Percentiles rank a stretch among this genome's conserved stretches.
These are phyloP conservation scores for Chrysanthemum seticuspe DNA, from an alignment of 129 eudicot species.

Conservation along the genomic window DNA sequence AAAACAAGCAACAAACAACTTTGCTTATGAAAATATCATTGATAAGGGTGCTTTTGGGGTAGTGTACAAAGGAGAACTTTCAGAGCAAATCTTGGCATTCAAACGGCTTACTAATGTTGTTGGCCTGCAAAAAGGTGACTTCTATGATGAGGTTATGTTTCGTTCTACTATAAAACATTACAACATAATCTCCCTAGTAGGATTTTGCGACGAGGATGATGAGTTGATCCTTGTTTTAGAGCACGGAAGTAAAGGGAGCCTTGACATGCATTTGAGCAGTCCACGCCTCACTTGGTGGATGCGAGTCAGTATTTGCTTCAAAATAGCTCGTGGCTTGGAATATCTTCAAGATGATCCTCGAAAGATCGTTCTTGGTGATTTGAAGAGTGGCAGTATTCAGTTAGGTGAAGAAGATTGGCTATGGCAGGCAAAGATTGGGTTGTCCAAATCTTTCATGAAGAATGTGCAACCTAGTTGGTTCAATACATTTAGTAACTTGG, in stretches of 20 bases:
- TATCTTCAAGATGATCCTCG: background rate
- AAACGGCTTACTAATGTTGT: background rate
- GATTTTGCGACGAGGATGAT: no score
- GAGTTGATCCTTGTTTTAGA: background rate
- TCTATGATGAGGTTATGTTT: no score
- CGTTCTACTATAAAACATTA: background rate
- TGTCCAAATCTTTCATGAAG: background rate
- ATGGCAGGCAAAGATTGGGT: background rate
- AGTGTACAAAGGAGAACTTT: no score
- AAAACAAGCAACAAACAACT: constrained; percentile 4
- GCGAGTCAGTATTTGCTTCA: background rate
- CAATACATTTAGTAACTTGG: background rate
- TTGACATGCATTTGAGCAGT: background rate
- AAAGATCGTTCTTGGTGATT: background rate
- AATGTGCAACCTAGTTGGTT: background rate
- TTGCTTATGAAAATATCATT: background rate
- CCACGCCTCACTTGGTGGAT: background rate
- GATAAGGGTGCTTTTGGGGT: background rate
- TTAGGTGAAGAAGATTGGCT: background rate
- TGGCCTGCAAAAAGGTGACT: no score
- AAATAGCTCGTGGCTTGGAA: background rate
- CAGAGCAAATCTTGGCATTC: background rate
- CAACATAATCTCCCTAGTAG: background rate
- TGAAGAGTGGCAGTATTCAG: background rate
- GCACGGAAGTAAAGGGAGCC: background rate